Base-by-base conservation (phyloP, 2,329 filamentous ascomycete species). In the Fusarium sp. region DNA sequence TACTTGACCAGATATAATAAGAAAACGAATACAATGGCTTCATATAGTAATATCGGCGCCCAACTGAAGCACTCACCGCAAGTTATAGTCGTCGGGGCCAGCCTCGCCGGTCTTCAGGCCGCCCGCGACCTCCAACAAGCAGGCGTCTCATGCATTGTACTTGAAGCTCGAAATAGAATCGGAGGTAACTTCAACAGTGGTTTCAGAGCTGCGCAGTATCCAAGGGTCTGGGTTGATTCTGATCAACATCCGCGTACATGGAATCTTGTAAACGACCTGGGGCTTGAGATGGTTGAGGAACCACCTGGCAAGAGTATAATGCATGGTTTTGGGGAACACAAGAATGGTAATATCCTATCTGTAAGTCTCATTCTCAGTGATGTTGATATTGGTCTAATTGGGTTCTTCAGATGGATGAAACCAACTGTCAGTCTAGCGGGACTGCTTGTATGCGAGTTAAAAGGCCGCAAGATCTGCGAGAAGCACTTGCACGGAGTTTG, bases 1-100 rank as follows among this genome's bases (percentile, higher is more conserved):
- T 12, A 16, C 3, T 20, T 5, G 5, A 12, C 4, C 22, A 22
- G 22, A 22, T 22, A 22, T 22, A 22, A 22, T 18, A 8, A n/a
- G 4, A 43, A n/a, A 27, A 13, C 7, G 16, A n/a, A 29, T 8
- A 27, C 10, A 16, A 53, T 27, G 13, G n/a, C 15, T 29, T 18
- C 13, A 9, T 18, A 25, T 2, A 18, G 22, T 10, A 8, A 25
- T 10, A 7, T 8, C 3, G 1, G 2, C 24, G 6, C n/a, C 7
- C 22, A 8, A n/a, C 15, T 6, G 0, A 15, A 38, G 15, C 12
- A 24, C 11, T 16, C 30, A 38, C 2, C 22, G 6, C 22, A 51
- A 9, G 30, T 15, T 1, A 24, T 51, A 38, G 47, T 38, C 22
- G 47, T 51, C 4, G 47, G 47, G 3, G 47, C 16, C 22, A 38